Evolutionary conservation across 352 stramenopile genomes (phyloP).

Genomic region (Pythium rishiriense): DNA sequence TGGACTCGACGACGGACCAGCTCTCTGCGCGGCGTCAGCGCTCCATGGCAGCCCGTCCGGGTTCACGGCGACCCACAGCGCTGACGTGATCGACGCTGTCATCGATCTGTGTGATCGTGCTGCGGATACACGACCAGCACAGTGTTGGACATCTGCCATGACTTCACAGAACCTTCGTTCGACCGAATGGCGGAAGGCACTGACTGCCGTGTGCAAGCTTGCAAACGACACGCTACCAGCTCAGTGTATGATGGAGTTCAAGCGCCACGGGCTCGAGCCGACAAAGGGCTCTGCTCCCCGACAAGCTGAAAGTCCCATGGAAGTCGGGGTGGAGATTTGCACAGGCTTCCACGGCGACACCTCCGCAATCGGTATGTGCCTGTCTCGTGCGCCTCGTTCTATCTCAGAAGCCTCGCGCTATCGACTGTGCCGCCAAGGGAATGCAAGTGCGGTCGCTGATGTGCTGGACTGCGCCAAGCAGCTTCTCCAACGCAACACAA

Average conservation of each 20-base stretch:
- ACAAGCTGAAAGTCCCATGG: background rate
- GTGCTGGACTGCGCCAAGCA: slow-evolving; percentile 28
- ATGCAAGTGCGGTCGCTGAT: background rate
- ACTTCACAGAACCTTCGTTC: slow-evolving; percentile 29
- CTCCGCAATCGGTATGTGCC: slow-evolving; percentile 11
- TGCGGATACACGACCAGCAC: slow-evolving; percentile 25
- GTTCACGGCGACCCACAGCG: background rate
- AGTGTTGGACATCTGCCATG: slow-evolving; percentile 43
- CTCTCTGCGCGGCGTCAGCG: slow-evolving; percentile 1
- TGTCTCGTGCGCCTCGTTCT: slow-evolving; percentile 12
- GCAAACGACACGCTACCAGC: slow-evolving; percentile 33
- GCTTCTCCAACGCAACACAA: slow-evolving; percentile 14
- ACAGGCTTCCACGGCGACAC: slow-evolving; percentile 16
- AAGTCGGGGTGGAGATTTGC: slow-evolving; percentile 11
- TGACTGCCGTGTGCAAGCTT: slow-evolving; percentile 38
- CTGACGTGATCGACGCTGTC: background rate
- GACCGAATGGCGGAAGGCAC: slow-evolving; percentile 13
- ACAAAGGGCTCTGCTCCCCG: background rate
- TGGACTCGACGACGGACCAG: slow-evolving; percentile 15
- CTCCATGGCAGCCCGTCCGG: background rate
- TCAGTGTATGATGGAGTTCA: slow-evolving; percentile 37
- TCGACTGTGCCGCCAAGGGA: slow-evolving; percentile 6
- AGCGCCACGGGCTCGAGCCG: slow-evolving; percentile 3
- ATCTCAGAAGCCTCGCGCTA: slow-evolving; percentile 1
- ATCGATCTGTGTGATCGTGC: slow-evolving; percentile 12